These are phyloP conservation scores for Eragrostis curvula DNA, from an alignment of 176 grass and related monocot genomes.

Conservation along the genomic window DNA sequence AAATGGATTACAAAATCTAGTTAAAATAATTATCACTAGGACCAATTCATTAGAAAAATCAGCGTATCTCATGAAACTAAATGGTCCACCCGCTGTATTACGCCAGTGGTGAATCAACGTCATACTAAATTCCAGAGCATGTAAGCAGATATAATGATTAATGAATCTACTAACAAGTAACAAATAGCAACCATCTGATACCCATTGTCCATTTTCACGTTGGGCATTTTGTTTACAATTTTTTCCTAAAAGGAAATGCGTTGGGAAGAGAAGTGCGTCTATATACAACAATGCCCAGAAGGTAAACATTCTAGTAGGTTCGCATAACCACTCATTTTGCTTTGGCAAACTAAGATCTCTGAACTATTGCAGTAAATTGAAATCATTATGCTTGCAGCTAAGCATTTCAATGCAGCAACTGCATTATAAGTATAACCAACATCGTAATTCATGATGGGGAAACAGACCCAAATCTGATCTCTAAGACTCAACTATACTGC, in stretches of 20 bases:
- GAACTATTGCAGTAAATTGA: neutral
- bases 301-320: neutral
- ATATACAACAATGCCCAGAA: neutral
- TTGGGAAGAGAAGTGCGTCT: neutral
- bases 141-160: constrained; percentile 16
- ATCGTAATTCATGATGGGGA: neutral
- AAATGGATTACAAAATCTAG: constrained; percentile 44
- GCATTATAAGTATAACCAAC: neutral
- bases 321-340: neutral
- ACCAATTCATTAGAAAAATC: constrained; percentile 25
- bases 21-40: constrained; percentile 1
- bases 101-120: neutral
- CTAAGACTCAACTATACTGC: neutral
- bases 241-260: neutral
- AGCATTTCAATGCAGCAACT: neutral
- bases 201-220: neutral
- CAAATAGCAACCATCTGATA: neutral
- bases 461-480: neutral
- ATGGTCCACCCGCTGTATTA: neutral
- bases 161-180: neutral
- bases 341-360: neutral
- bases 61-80: neutral
- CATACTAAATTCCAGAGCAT: neutral
- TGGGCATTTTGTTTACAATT: neutral
- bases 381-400: constrained; percentile 9